phyloP scores from a whole-genome alignment of 331 rosid species.

The Rhamnella rubrinervis region DNA sequence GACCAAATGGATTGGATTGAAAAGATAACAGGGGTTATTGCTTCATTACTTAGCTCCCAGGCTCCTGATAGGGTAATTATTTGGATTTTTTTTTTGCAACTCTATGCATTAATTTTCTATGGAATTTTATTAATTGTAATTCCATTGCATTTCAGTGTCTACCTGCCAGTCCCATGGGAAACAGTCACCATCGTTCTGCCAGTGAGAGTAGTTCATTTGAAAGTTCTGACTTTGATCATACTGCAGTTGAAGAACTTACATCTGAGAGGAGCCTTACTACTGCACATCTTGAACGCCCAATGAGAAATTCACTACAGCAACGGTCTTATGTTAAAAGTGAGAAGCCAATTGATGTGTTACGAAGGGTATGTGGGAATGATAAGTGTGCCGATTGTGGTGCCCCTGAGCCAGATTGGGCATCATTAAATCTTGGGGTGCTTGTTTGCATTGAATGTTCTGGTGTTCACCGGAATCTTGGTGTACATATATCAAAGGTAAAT shows the following conservation, averaged over 20 bases:
- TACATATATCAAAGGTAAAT: constrained; percentile 93
- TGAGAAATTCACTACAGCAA: constrained; percentile 73
- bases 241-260: constrained; percentile 66
- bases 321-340: constrained; percentile 71
- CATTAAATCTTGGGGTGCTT: constrained; percentile 97
- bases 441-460: constrained; percentile 99
- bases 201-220: constrained; percentile 99
- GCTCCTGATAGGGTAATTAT: constrained; percentile 89
- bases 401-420: constrained; percentile 99
- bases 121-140: constrained; percentile 27
- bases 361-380: constrained; percentile 90
- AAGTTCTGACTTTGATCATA: constrained; percentile 95
- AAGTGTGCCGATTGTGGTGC: constrained; percentile 98
- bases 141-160: constrained; percentile 58
- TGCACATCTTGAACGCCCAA: constrained; percentile 66
- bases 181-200: constrained; percentile 81
- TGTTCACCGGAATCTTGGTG: constrained; percentile 98
- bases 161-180: constrained; percentile 93
- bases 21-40: constrained; percentile 98
- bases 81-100: constrained; percentile 11
- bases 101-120: constrained; percentile 17
- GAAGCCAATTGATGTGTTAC: constrained; percentile 86
- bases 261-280: constrained; percentile 65
- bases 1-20: constrained; percentile 99
- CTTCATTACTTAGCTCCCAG: constrained; percentile 96